Evolutionary conservation across 2,329 filamentous ascomycete species (phyloP), one percentile per base, ranked within the genome.

Genomic region (Delphinella strobiligena): DNA sequence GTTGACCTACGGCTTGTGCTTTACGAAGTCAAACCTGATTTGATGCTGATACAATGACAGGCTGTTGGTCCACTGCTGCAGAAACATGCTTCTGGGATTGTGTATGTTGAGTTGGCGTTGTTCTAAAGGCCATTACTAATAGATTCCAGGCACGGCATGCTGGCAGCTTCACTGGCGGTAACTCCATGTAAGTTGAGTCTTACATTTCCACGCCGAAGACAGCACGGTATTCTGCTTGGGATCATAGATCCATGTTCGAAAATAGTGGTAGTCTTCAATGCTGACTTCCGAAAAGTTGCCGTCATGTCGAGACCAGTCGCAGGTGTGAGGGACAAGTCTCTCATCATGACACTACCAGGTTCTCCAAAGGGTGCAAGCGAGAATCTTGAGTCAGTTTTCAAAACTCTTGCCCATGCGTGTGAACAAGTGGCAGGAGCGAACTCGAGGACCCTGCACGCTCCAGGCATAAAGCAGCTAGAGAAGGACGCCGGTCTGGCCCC

Each of bases 261-360:
- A 16, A 17, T 12, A 34, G 7, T 12, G 7, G 7, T 7, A 52
- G 34, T 48, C 29, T 29, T 34, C 36, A 5, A 34, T 11, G 16
- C 49, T 60, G 41, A 61, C 35, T 11, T 2, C 10, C 1, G 19
- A 5, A 24, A 42, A 93, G 87, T 98, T 63, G 91, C 91, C 33
- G 80, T 94, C 67, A 98, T 98, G 91, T 84, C 91, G 37, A 76
- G 91, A 34, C 91, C 91, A 4, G 83, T 93, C 10, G 91, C 91
- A 16, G 91, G 91, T 3, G 78, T 93, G 2, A 72, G 91, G 22
- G 80, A 89, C 46, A 78, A 77, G 44, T 80, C 85, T 1, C 61
- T 98, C 38, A 82, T 98, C 17, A 64, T 95, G 45, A 98, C 91
- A 0, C 67, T 98, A 3, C 91, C 91, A 0, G 91, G 91, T 1